These are phyloP conservation scores for Smithsoniella earleae DNA, from an alignment of 163 green algal genomes.

Conservation along the genomic window DNA sequence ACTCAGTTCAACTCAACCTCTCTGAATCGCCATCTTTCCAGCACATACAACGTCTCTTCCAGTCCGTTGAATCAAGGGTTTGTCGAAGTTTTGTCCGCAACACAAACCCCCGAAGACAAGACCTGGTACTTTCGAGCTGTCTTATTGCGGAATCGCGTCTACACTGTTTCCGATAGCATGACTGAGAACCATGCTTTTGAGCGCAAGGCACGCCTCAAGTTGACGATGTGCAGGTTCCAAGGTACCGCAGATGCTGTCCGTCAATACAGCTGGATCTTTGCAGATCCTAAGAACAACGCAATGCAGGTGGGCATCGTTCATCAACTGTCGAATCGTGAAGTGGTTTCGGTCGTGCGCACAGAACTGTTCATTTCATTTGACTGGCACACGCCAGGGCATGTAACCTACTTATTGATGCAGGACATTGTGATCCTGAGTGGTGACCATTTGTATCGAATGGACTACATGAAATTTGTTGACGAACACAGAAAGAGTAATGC, in stretches of 20 bases:
- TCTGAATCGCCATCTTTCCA: slow-evolving; percentile 92
- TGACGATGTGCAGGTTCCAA: slow-evolving; percentile 76
- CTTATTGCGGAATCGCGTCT: no score
- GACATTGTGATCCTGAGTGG: slow-evolving; percentile 94
- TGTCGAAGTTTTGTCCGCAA: slow-evolving; percentile 93
- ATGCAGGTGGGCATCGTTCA: slow-evolving; percentile 45
- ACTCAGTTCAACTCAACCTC: slow-evolving; percentile 99
- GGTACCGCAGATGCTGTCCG: slow-evolving; percentile 91
- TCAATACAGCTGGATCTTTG: slow-evolving; percentile 92
- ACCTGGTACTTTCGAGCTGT: no score
- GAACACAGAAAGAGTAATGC: slow-evolving; percentile 72
- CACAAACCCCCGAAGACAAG: slow-evolving; percentile 76
- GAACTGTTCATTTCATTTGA: no score
- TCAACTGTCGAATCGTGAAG: no score
- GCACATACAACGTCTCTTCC: slow-evolving; percentile 51
- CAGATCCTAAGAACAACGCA: slow-evolving; percentile 52
- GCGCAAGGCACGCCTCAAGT: neutral
- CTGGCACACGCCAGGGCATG: no score
- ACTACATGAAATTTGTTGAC: slow-evolving; percentile 83
- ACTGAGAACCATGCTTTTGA: neutral
- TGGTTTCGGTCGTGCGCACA: no score
- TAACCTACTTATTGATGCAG: no score
- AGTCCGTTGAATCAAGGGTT: slow-evolving; percentile 55
- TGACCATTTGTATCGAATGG: slow-evolving; percentile 93
- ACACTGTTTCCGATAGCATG: neutral